These are phyloP conservation scores for Mycena pura DNA, from an alignment of 768 basidiomycete species.

Conservation along the genomic window DNA sequence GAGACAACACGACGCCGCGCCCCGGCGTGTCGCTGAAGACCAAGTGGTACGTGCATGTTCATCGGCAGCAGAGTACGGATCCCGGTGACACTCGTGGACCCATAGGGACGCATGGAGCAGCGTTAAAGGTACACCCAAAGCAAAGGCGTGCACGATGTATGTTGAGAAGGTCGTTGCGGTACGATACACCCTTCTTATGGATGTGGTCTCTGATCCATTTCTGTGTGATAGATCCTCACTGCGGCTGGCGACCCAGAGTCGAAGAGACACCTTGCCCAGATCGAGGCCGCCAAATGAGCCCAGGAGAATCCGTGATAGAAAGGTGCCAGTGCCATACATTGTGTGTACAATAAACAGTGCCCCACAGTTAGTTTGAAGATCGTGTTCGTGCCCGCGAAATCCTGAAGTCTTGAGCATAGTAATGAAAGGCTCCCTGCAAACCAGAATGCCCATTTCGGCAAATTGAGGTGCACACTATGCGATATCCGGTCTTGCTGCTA, in stretches of 20 bases:
- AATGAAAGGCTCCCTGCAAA: no score
- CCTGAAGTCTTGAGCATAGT: no score
- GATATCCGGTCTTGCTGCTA: no score
- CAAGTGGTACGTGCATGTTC: slow-evolving; percentile 3
- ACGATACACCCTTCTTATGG: not conserved
- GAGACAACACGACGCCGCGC: slow-evolving; percentile 3
- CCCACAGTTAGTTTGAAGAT: not conserved
- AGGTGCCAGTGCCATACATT: not conserved
- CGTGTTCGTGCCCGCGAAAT: not conserved
- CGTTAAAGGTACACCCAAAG: slow-evolving; percentile 6
- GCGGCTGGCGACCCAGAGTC: slow-evolving; percentile 5
- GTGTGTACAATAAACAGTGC: not conserved
- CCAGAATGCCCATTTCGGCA: no score
- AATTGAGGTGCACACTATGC: no score
- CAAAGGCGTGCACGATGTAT: slow-evolving; percentile 7
- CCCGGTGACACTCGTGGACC: not conserved
- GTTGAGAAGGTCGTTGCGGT: slow-evolving; percentile 4
- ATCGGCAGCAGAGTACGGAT: not conserved
- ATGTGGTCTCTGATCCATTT: not conserved
- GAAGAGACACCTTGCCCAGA: slow-evolving; percentile 3
- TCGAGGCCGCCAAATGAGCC: not conserved
- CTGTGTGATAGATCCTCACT: slow-evolving; percentile 3
- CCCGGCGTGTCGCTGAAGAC: not conserved
- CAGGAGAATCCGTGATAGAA: not conserved
- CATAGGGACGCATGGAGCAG: slow-evolving; percentile 9